Evolutionary conservation across 192 early-diverging fungal genomes (phyloP).

Genomic region (Anaeromyces robustus): DNA sequence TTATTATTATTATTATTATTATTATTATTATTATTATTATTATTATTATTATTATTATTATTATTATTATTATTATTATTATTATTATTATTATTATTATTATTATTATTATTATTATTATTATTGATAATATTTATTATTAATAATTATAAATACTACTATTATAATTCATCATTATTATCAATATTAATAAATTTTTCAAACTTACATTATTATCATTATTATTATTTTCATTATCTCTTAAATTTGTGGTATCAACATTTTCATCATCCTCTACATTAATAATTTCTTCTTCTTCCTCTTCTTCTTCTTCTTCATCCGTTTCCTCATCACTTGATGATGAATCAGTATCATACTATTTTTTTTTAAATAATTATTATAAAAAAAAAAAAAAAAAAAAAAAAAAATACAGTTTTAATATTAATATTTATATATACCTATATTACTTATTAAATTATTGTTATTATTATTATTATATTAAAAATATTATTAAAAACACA

Average conservation of each 20-base stretch:
- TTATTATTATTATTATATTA: too few relatives aligned
- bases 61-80: constrained; percentile 7
- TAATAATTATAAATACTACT: too few relatives aligned
- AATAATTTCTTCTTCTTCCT: constrained; percentile 6
- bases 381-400: constrained; percentile 7
- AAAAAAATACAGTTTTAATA: neutral
- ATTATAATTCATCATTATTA: constrained; percentile 19
- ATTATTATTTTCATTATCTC: constrained; percentile 8
- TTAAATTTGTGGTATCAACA: constrained; percentile 7
- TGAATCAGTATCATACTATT: neutral
- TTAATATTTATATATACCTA: neutral
- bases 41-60: neutral
- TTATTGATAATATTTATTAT: constrained; percentile 1
- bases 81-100: constrained; percentile 2
- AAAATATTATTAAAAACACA: neutral
- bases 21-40: constrained; percentile 9
- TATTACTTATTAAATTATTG: too few relatives aligned
- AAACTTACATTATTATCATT: constrained; percentile 1
- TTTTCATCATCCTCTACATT: constrained; percentile 11
- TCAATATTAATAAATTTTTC: constrained; percentile 26
- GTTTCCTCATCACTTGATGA: neutral
- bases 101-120: constrained; percentile 6
- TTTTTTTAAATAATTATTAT: neutral
- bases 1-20: neutral
- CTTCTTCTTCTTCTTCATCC: constrained; percentile 11